These are phyloP conservation scores for Leptomonas pyrrhocoris DNA, from an alignment of 208 protist species.

Conservation along the genomic window DNA sequence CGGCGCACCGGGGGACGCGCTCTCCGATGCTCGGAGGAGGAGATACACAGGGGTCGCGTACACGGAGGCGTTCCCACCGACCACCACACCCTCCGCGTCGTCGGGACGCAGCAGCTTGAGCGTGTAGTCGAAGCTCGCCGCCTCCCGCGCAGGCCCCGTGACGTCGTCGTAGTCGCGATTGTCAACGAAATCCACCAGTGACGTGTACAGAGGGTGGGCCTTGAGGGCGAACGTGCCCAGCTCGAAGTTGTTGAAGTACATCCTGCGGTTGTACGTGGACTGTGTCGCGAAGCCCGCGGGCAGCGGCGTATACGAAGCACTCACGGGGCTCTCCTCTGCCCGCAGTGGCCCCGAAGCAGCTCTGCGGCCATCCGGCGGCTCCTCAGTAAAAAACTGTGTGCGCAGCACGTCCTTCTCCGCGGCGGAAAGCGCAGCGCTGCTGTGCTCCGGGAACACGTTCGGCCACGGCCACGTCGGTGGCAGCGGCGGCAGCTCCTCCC, in stretches of 20 bases:
- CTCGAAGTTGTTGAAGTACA: constrained; percentile 31
- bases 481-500: constrained; percentile 14
- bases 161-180: constrained; percentile 19
- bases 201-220: constrained; percentile 19
- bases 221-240: constrained; percentile 19
- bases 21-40: not conserved
- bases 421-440: constrained; percentile 7
- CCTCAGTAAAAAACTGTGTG: constrained; percentile 12
- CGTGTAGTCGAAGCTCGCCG: not conserved
- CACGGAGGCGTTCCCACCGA: not conserved
- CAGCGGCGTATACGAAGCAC: not conserved
- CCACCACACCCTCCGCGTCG: not conserved
- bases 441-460: constrained; percentile 18
- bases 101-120: not conserved
- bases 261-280: not conserved
- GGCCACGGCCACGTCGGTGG: constrained; percentile 27
- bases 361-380: too few species aligned
- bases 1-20: not conserved
- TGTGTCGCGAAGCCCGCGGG: not conserved
- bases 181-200: constrained; percentile 16
- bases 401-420: constrained; percentile 17
- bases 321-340: too few species aligned
- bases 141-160: constrained; percentile 3
- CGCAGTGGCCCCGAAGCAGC: too few species aligned
- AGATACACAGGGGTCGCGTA: not conserved